Evolutionary conservation across 306 rosid species (phyloP), one percentile per base, ranked within the genome.

Genomic region (Cucurbita maxima): DNA sequence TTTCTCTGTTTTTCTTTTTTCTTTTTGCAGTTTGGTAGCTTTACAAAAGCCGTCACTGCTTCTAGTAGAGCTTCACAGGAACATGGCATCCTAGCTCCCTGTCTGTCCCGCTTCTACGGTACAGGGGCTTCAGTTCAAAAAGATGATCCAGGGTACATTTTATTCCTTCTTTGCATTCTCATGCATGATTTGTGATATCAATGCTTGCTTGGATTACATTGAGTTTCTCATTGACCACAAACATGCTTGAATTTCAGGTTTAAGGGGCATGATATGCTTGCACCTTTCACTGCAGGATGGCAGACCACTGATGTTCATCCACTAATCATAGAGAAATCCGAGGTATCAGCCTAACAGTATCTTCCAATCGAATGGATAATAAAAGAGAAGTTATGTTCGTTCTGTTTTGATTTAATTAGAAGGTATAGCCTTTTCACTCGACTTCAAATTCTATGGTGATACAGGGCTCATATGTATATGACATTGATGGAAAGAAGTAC

Each of bases 221-320:
- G 40, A 69, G 44, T 47, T 51, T 48, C 15, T 48, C 58, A 69
- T 44, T 25, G 58, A 48, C 57, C 72, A 20, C 19, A 20, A 45
- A 82, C 76, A 58, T 76, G 7, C 78, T 66, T 61, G 67, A 74
- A 66, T 68, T 76, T 36, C 87, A 95, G 99, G 84, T 84, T 77
- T 59, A 89, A 79, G 82, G 91, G 96, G 58, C 99, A 95, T 77
- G 85, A 81, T 75, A 91, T 95, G 97, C 99, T 95, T 76, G 99
- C 97, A 43, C 99, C 99, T 77, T 95, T 95, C 86, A 95, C 97
- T n/a, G 85, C 97, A 34, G 99, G 97, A 79, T 83, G 90, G 88
- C 91, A 88, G 79, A 76, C 82, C 61, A 13, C 80, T 53, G 92
- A 89, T 79, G 30, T 76, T 79, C 41, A 83, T 77, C 99, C 99